Evolutionary conservation across 768 basidiomycete genomes (phyloP), one percentile per base, ranked within the genome.

Genomic region (Tulasnella calospora): DNA sequence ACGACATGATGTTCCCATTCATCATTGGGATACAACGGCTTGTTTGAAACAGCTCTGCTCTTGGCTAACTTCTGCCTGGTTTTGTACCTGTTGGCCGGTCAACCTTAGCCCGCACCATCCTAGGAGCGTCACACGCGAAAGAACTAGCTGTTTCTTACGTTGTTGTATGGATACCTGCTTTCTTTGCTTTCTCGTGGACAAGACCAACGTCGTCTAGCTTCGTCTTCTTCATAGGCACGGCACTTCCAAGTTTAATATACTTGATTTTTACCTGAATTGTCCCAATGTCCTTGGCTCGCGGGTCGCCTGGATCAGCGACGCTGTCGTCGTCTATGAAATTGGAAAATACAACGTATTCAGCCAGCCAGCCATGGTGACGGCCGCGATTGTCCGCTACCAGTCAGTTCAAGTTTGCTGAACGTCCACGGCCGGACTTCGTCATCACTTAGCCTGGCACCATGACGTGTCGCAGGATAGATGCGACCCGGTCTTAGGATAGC

Each of bases 161-260:
- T 46, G 78, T 79, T 10, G 74, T 46, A 47, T 79, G 78, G 19
- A 74, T 51, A 10, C 73, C 73, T 30, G 78, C 73, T 41, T 79
- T 79, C 73, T 79, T 79, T n/a, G 78, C 78, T 35, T 70, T 75
- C 35, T 79, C 78, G 67, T 79, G 78, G n/a, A 79, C 74, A 35
- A 47, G 61, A 33, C 78, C 78, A 30, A 74, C 47, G 5, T 75
- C 55, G 27, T 76, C 41, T 3, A 55, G 40, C 35, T 67, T 70
- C 23, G 41, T 41, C 3, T 57, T 30, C 38, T 75, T 69, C 57
- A 76, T n/a, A 12, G 73, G 40, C 15, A 79, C 78, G 17, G 33
- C 33, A 27, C 33, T 67, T 23, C 78, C 78, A 21, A 75, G 67
- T n/a, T 55, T 30, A 41, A 79, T 69, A 33, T 41, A 51, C 51